Conservation (phyloP, 257 asterid genomes). For the Striga asiatica region DNA sequence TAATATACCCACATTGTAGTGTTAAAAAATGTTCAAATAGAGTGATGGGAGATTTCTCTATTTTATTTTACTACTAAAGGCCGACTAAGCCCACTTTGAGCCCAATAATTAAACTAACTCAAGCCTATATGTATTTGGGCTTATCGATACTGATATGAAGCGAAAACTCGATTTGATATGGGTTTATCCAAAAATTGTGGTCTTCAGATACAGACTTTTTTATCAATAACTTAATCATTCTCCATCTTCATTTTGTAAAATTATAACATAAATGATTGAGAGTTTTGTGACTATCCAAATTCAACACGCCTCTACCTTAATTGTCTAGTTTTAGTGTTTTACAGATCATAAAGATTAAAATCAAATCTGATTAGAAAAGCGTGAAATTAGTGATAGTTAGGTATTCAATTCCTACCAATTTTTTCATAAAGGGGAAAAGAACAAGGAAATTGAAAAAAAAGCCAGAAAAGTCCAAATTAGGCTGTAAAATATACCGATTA, state of each 20-base stretch:
- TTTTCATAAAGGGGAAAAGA: not conserved
- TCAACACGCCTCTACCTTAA: constrained; percentile 16
- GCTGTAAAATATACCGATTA: constrained; percentile 12
- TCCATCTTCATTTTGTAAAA: constrained; percentile 2
- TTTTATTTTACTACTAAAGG: no score
- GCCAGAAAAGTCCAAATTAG: constrained; percentile 14
- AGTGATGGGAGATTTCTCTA: no score
- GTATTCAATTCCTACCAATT: not conserved
- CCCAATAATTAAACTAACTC: not conserved
- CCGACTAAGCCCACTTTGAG: not conserved
- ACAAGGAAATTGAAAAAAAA: not conserved
- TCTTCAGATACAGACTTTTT: no score
- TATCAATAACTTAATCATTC: not conserved
- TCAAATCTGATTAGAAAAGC: not conserved
- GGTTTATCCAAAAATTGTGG: no score
- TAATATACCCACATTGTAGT: no score
- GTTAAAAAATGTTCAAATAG: no score
- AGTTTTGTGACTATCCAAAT: constrained; percentile 6
- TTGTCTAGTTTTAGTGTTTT: no score
- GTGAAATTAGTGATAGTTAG: not conserved
- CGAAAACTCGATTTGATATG: not conserved
- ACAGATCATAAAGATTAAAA: not conserved
- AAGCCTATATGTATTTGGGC: not conserved
- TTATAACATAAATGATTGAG: not conserved
- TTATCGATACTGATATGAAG: no score